A percentile compares a stretch with the other conserved stretches of the same genome.
phyloP scores from a whole-genome alignment of 139 green algal genomes.

The Auxenochlorella protothecoides region DNA sequence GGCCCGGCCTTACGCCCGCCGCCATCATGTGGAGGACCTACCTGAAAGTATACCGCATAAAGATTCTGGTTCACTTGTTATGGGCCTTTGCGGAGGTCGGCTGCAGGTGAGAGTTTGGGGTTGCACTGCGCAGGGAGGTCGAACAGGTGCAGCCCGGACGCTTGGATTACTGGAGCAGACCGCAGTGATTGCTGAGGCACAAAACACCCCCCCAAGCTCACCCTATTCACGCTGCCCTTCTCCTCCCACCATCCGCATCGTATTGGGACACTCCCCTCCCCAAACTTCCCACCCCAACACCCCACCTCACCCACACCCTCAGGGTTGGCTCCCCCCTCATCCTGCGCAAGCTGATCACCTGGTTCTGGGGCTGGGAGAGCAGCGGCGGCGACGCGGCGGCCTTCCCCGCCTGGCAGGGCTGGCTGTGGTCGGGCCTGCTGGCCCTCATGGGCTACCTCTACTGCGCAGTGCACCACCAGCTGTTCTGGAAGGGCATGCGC shows the following conservation, averaged over 20 bases:
- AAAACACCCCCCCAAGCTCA: too few relatives aligned
- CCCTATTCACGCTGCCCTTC: too few relatives aligned
- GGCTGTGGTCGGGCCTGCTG: slow-evolving; percentile 53
- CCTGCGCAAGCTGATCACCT: slow-evolving; percentile 58
- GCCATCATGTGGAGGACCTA: slow-evolving; percentile 35
- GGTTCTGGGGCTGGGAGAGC: slow-evolving; percentile 31
- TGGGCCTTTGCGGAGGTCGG: slow-evolving; percentile 43
- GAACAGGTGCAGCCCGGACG: too few relatives aligned
- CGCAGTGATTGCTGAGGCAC: too few relatives aligned
- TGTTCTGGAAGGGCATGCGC: slow-evolving; percentile 67
- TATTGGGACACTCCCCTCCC: too few relatives aligned
- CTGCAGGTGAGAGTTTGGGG: slow-evolving; percentile 20
- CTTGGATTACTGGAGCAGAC: too few relatives aligned
- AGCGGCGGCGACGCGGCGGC: slow-evolving; percentile 7
- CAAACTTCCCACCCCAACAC: too few relatives aligned
- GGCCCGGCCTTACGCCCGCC: background rate
- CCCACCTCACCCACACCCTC: slow-evolving; percentile 9
- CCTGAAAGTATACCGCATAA: background rate
- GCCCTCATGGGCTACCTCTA: slow-evolving; percentile 35
- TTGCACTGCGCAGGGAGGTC: too few relatives aligned
- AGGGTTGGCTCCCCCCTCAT: slow-evolving; percentile 53
- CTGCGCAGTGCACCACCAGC: slow-evolving; percentile 62
- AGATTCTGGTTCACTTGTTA: slow-evolving; percentile 31
- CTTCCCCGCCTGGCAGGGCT: slow-evolving; percentile 41
- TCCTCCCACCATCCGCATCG: too few relatives aligned